Evolutionary conservation across 371 early-diverging fungal species (phyloP).

Genomic region (Syncephalastrum racemosum): DNA sequence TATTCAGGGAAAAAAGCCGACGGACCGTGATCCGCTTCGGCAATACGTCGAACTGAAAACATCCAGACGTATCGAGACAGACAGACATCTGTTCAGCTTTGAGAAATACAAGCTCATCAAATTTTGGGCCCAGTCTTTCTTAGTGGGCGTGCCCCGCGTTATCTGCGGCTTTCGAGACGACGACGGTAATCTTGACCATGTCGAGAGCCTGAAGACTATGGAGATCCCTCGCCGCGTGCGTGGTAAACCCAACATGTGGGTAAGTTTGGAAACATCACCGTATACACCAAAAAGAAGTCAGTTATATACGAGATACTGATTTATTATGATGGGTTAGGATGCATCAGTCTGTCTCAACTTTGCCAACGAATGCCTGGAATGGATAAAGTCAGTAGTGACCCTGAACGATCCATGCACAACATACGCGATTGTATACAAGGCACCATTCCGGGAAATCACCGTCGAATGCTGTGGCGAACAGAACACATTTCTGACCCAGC

Average conservation of each 20-base stretch:
- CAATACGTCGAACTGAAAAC: slow-evolving; percentile 91
- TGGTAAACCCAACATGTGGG: slow-evolving; percentile 61
- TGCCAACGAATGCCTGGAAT: slow-evolving; percentile 42
- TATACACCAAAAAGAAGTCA: background rate
- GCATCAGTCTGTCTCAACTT: slow-evolving; percentile 53
- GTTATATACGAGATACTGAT: background rate
- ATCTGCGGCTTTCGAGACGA: slow-evolving; percentile 88
- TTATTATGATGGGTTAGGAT: slow-evolving; percentile 27
- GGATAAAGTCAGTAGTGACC: slow-evolving; percentile 33
- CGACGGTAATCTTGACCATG: slow-evolving; percentile 52
- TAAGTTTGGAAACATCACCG: slow-evolving; percentile 22
- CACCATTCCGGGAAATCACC: slow-evolving; percentile 42
- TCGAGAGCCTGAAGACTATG: slow-evolving; percentile 69
- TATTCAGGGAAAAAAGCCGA: slow-evolving; percentile 49
- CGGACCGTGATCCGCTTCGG: slow-evolving; percentile 38
- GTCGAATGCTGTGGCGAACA: slow-evolving; percentile 23
- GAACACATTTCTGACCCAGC: slow-evolving; percentile 46
- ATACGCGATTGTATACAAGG: slow-evolving; percentile 40
- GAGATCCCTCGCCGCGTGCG: slow-evolving; percentile 83
- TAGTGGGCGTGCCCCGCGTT: slow-evolving; percentile 82
- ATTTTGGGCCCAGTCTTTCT: slow-evolving; percentile 92
- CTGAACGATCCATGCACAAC: slow-evolving; percentile 43
- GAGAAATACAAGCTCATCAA: slow-evolving; percentile 82
- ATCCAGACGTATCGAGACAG: slow-evolving; percentile 60
- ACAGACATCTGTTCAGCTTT: slow-evolving; percentile 56